Evolutionary conservation across 2,329 filamentous ascomycete genomes (phyloP).

Genomic region (Myriosclerotinia curreyana): DNA sequence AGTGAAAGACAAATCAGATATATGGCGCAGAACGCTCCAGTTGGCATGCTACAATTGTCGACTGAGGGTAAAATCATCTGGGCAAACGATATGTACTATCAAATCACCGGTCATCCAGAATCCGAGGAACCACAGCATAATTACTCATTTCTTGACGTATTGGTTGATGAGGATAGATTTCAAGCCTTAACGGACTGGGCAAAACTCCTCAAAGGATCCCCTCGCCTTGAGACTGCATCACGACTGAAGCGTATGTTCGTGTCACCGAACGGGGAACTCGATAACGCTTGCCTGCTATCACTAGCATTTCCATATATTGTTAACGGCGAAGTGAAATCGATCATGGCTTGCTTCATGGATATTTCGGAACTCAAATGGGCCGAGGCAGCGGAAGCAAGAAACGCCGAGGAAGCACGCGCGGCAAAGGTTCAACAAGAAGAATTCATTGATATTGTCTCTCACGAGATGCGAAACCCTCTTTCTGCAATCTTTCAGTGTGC

Average conservation of each 20-base stretch:
- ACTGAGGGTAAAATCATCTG: constrained; percentile 32
- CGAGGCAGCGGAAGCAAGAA: constrained; percentile 42
- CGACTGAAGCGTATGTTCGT: constrained; percentile 34
- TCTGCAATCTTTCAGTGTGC: constrained; percentile 74
- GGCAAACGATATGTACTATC: constrained; percentile 36
- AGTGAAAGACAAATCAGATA: constrained; percentile 31
- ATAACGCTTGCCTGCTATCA: constrained; percentile 31
- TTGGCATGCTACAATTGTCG: constrained; percentile 35
- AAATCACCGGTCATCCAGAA: constrained; percentile 28
- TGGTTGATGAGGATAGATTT: constrained; percentile 30
- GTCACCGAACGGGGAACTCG: constrained; percentile 33
- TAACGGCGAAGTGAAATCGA: constrained; percentile 29
- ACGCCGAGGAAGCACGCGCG: constrained; percentile 52
- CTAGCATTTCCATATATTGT: constrained; percentile 31
- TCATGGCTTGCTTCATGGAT: constrained; percentile 36
- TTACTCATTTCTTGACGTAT: constrained; percentile 31
- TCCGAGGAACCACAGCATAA: constrained; percentile 25
- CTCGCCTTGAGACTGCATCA: constrained; percentile 30
- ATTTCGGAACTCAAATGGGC: constrained; percentile 37
- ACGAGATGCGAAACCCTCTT: constrained; percentile 71
- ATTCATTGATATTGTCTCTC: constrained; percentile 73
- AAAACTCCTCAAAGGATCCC: constrained; percentile 26
- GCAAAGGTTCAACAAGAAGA: constrained; percentile 71
- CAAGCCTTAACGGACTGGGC: constrained; percentile 29
- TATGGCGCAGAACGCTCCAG: constrained; percentile 36